Evolutionary conservation across 2,329 filamentous ascomycete genomes (phyloP), one percentile per base, ranked within the genome.

Genomic region (Hymenoscyphus linearis): DNA sequence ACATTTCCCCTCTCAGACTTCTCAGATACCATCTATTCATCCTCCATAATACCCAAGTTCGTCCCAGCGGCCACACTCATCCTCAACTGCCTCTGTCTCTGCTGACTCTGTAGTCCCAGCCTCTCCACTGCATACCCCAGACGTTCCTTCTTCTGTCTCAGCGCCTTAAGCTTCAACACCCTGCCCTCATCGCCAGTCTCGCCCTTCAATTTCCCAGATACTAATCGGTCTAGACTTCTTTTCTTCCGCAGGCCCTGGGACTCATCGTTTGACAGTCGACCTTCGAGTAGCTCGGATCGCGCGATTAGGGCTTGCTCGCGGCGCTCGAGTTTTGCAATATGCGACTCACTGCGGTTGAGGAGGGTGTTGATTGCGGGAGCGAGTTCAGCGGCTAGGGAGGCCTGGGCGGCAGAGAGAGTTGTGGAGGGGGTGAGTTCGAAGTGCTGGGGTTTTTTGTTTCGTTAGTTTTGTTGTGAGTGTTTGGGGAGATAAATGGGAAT

Each of bases 401-500:
- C 79, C 76, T 90, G 87, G 0, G 87, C 87, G 66, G 82, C 76
- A 63, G 80, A 79, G 16, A 90, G 80, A 60, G 85, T 83, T 37
- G 82, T 79, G 73, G 88, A 85, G 37, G 87, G 86, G 57, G 89
- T 85, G 53, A 90, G 81, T 75, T 90, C 87, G 71, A 90, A 90
- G 74, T 90, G 87, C 85, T 89, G 54, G 40, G 18, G 18, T 27
- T 22, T 22, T n/a, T 16, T 16, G 57, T 56, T 12, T 40, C 25
- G 13, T 55, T 10, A 25, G 16, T 10, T 31, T 16, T 5, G 37
- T 36, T 10, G 9, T 7, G 18, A n/a, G n/a, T 26, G 7, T 7
- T 3, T 22, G 12, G 18, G 18, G n/a, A 2, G 40, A 12, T 12
- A 7, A 12, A 12, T 47, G n/a, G n/a, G 4, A 47, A 2, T 18